Base-by-base conservation (phyloP, 768 basidiomycete genomes). In the Cantharellus anzutake region DNA sequence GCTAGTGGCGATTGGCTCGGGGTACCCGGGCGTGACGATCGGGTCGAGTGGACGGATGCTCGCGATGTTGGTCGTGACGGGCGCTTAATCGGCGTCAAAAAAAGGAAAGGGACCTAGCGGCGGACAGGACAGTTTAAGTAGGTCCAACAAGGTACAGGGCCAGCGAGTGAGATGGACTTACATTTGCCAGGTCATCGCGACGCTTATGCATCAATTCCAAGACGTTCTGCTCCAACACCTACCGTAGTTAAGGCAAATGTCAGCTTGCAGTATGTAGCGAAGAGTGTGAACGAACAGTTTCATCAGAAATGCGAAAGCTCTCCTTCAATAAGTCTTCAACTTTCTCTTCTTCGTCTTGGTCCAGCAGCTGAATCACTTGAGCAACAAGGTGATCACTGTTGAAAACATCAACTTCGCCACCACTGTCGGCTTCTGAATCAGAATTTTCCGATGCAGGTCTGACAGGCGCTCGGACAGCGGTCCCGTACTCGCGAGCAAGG, bases 121-220 rank as follows among this genome's bases (percentile, higher is more conserved):
- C 7, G 35, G 7, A 11, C 11, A 29, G 44, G 29, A 11, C 29
- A 11, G 44, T 11, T 29, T 48, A 11, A 29, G 44, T 48, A 29
- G 44, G 44, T 29, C 20, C 20, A 29, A 29, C 20, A 29, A 29
- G 20, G 20, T 29, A 29, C 44, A 29, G 35, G 52, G 52, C 14
- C 7, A 37, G 38, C 7, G 7, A 37, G 35, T 37, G 52, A 11
- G 52, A 11, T 11, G 11, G 7, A 37, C 52, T 37, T 11, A 87
- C 83, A 20, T 84, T 84, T 7, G 83, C 80, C 44, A 84, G 73
- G 73, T 88, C 83, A 76, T 94, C 91, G 62, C 81, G 77, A 70
- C 92, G 87, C 71, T 86, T 85, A 72, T 97, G 93, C 93, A 97
- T 96, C 63, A 96, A 78, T 67, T 94, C 90, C 20, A 97, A 75